Conservation (phyloP, 352 stramenopile species). For the Phytopythium sindhum region DNA sequence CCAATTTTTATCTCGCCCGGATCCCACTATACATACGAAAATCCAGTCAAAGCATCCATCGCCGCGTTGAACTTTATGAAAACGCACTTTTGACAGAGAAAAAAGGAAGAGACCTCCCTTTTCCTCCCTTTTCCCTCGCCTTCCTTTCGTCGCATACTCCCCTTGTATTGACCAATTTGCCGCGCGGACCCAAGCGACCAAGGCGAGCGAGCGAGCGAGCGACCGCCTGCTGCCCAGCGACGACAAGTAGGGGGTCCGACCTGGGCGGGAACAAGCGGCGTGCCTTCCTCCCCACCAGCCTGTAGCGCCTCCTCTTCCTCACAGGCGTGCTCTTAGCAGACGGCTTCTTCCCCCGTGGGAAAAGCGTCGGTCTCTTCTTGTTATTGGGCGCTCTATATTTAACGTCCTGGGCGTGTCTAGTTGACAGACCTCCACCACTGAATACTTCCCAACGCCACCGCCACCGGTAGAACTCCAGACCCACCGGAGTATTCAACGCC, state of each 20-base stretch:
- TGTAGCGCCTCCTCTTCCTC: not conserved
- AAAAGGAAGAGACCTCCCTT: slow-evolving; percentile 6
- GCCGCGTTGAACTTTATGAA: not conserved
- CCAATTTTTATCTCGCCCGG: not conserved
- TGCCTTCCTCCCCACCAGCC: not conserved
- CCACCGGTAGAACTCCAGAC: not conserved
- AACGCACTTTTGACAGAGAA: not conserved
- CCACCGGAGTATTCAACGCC: not conserved
- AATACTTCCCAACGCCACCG: not conserved
- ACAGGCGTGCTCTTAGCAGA: not conserved
- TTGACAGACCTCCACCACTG: not conserved
- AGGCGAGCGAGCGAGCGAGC: not conserved
- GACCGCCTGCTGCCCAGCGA: not conserved
- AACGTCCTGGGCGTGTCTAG: not conserved
- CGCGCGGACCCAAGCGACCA: not conserved
- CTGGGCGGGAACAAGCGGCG: not conserved
- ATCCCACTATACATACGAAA: not conserved
- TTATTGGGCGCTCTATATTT: not conserved
- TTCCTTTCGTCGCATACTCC: not conserved
- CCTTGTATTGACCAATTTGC: slow-evolving; percentile 7
- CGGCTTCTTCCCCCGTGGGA: no score
- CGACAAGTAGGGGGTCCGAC: not conserved
- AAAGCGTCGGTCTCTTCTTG: not conserved
- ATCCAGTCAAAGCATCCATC: not conserved
- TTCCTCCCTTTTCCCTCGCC: not conserved